Evolutionary conservation across 129 eudicot species (phyloP).

Genomic region (Escallonia rubra): DNA sequence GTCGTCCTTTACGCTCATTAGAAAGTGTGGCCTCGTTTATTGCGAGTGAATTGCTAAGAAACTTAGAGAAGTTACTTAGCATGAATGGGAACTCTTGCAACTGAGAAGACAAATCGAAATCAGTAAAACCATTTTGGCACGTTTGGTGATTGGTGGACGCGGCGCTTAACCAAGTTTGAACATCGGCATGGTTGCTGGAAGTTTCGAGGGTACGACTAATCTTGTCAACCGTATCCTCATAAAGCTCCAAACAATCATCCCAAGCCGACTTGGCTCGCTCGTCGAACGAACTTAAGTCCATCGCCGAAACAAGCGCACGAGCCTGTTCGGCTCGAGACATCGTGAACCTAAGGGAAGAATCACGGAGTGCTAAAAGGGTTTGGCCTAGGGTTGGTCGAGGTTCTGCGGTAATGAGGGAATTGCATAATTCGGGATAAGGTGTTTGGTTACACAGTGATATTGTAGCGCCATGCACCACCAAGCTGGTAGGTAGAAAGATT

Average conservation of each 20-base stretch:
- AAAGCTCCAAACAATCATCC: constrained; percentile 67
- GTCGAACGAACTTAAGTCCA: constrained; percentile 41
- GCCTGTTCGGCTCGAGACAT: constrained; percentile 45
- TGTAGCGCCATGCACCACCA: constrained; percentile 34
- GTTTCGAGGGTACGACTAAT: constrained; percentile 38
- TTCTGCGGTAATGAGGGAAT: constrained; percentile 30
- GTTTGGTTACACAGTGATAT: constrained; percentile 45
- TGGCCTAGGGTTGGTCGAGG: constrained; percentile 13
- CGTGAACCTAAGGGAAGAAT: constrained; percentile 36
- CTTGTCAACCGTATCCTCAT: constrained; percentile 43
- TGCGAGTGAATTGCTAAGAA: constrained; percentile 51
- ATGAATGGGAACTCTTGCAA: constrained; percentile 22
- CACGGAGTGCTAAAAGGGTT: constrained; percentile 26
- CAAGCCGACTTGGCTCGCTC: constrained; percentile 48
- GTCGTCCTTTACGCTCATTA: constrained; percentile 32
- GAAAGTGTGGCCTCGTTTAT: constrained; percentile 41
- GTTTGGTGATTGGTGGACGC: constrained; percentile 48
- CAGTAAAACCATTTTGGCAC: constrained; percentile 54
- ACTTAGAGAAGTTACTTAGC: constrained; percentile 25
- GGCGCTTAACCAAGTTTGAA: constrained; percentile 58
- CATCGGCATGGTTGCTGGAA: constrained; percentile 16
- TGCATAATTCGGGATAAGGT: constrained; percentile 62
- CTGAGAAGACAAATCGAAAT: constrained; percentile 35
- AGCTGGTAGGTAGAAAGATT: not conserved
- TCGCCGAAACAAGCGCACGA: constrained; percentile 33